Percentiles rank a stretch among this genome's conserved stretches.
Evolutionary conservation across 1,284 basidiomycete species (phyloP).

Genomic region (Hypsizygus ulmarius): DNA sequence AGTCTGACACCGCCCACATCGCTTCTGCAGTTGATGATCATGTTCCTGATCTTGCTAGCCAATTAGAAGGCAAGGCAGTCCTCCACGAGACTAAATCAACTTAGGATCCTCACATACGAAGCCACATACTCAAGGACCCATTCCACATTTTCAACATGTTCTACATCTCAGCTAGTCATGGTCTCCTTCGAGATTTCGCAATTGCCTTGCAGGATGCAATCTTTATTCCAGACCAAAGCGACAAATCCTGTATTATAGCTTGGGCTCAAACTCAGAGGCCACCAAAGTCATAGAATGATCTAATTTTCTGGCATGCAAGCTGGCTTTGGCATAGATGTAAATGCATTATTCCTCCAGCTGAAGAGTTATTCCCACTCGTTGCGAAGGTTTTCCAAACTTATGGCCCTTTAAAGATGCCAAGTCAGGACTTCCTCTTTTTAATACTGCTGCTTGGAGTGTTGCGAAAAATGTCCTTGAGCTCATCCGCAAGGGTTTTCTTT

Average conservation of each 20-base stretch:
- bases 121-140: conserved; percentile 28
- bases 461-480: conserved; percentile 26
- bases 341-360: conserved; percentile 25
- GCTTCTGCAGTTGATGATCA: too few relatives aligned
- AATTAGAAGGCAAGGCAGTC: conserved; percentile 9
- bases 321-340: conserved; percentile 28
- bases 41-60: background rate
- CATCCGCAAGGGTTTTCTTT: conserved; percentile 16
- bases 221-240: conserved; percentile 27
- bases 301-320: conserved; percentile 14
- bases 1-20: too few relatives aligned
- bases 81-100: conserved; percentile 4
- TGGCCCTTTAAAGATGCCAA: conserved; percentile 30
- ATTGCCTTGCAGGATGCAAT: conserved; percentile 29
- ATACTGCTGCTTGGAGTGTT: conserved; percentile 24
- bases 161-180: conserved; percentile 27
- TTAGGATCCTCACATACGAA: conserved; percentile 16
- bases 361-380: conserved; percentile 25
- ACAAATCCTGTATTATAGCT: conserved; percentile 23
- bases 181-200: conserved; percentile 27
- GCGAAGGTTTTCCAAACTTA: conserved; percentile 23
- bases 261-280: conserved; percentile 23
- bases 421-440: conserved; percentile 27
- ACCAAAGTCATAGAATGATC: conserved; percentile 18
- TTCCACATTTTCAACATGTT: conserved; percentile 35